Conservation (phyloP, 768 basidiomycete genomes). For the Tylopilus sp. region DNA sequence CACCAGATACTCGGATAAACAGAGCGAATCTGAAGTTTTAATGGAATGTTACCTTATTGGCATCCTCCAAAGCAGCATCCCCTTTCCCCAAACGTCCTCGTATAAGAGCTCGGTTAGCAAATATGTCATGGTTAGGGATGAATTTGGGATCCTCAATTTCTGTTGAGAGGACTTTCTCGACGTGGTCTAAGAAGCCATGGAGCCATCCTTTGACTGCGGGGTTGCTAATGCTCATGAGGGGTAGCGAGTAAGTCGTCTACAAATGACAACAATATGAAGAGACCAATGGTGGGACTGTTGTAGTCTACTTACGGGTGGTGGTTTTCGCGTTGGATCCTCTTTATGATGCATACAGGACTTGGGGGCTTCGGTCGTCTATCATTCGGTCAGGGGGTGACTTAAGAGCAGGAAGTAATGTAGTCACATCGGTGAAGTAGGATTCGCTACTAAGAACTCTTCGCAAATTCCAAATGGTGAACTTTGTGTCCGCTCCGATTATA, state of each 20-base stretch:
- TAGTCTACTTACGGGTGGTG: not conserved
- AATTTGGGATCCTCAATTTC: conserved; percentile 4
- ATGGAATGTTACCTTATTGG: conserved; percentile 2
- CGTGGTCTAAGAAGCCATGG: conserved; percentile 8
- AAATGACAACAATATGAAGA: not conserved
- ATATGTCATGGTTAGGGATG: conserved; percentile 1
- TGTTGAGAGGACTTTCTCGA: conserved; percentile 7
- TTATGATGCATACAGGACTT: conserved; percentile 7
- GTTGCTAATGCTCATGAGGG: conserved; percentile 17
- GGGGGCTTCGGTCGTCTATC: not conserved
- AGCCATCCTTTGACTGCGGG: conserved; percentile 18
- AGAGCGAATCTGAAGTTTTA: not conserved
- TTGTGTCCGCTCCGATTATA: conserved; percentile 4
- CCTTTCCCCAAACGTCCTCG: conserved; percentile 3
- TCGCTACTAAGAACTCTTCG: not conserved
- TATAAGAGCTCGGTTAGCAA: conserved; percentile 16
- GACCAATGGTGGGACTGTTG: not conserved
- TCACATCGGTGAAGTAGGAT: conserved; percentile 1
- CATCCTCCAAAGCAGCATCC: conserved; percentile 7
- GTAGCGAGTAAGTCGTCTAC: conserved; percentile 9
- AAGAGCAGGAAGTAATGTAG: not conserved
- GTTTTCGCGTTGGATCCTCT: not conserved
- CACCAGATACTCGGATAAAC: not conserved
- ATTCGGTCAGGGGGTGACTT: not conserved
- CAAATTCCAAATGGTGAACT: conserved; percentile 15